Conservation (phyloP, 306 rosid genomes). For the Malus sieversii region DNA sequence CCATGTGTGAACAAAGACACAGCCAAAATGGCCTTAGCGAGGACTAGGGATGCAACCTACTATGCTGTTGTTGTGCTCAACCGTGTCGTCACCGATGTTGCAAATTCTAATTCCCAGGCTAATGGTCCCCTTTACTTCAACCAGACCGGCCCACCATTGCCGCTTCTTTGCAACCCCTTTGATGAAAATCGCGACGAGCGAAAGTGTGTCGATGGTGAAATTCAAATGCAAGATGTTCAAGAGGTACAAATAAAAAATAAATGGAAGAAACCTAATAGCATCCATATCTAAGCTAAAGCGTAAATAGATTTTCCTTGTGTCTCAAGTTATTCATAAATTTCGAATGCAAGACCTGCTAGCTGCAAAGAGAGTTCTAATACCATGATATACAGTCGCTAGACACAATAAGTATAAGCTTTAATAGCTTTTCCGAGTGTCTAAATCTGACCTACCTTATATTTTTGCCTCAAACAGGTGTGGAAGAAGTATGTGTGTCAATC, state of each 20-base stretch:
- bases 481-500: constrained; percentile 44
- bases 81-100: constrained; percentile 12
- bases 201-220: constrained; percentile 43
- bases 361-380: background rate
- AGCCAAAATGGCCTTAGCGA: constrained; percentile 31
- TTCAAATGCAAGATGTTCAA: constrained; percentile 25
- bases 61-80: constrained; percentile 29
- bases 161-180: constrained; percentile 65
- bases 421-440: background rate
- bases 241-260: constrained; percentile 24
- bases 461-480: constrained; percentile 60
- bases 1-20: constrained; percentile 69
- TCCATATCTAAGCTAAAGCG: background rate
- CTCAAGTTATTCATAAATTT: background rate
- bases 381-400: background rate
- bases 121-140: constrained; percentile 37
- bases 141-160: constrained; percentile 57
- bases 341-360: background rate
- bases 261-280: background rate
- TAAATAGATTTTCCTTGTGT: background rate
- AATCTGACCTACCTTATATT: background rate
- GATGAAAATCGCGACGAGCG: constrained; percentile 22
- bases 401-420: background rate
- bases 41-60: constrained; percentile 37
- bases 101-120: constrained; percentile 31